These are phyloP conservation scores for Saccharomycopsis schoenii DNA, from an alignment of 805 yeast species.

Conservation along the genomic window DNA sequence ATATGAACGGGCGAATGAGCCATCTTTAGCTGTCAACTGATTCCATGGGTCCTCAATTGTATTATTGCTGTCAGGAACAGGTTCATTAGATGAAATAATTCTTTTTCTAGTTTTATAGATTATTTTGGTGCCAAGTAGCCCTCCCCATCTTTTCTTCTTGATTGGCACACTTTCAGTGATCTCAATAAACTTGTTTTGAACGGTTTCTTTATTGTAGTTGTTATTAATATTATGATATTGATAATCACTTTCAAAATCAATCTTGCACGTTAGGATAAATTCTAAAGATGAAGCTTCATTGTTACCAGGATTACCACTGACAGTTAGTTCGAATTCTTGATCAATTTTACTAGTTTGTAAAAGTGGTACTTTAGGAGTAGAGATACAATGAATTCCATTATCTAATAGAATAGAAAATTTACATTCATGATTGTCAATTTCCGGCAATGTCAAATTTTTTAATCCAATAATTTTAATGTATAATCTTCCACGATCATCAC, in stretches of 20 bases:
- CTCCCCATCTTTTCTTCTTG: conserved; percentile 35
- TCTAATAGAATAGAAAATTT: conserved; percentile 46
- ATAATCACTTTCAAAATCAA: conserved; percentile 39
- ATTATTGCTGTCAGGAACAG: not conserved
- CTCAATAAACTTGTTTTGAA: conserved; percentile 41
- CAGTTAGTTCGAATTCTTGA: conserved; percentile 73
- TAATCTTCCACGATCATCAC: conserved; percentile 33
- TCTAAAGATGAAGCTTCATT: conserved; percentile 29
- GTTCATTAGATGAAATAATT: conserved; percentile 39
- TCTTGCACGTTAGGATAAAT: conserved; percentile 63
- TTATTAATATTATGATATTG: not conserved
- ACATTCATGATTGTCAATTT: conserved; percentile 33
- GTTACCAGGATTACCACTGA: conserved; percentile 30
- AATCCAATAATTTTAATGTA: conserved; percentile 39
- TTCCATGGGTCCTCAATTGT: conserved; percentile 46
- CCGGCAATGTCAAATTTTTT: conserved; percentile 37
- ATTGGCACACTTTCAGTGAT: conserved; percentile 48
- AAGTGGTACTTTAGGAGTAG: conserved; percentile 42
- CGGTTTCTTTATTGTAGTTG: conserved; percentile 2
- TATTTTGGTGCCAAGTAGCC: conserved; percentile 34
- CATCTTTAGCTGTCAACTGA: conserved; percentile 64
- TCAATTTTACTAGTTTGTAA: conserved; percentile 31
- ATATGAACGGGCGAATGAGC: conserved; percentile 78
- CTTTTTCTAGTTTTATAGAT: conserved; percentile 31
- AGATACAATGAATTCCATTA: conserved; percentile 72